Percentiles rank a stretch among this genome's conserved stretches.
phyloP scores from a whole-genome alignment of 2,329 filamentous ascomycete species.

The Elsinoe perseae region DNA sequence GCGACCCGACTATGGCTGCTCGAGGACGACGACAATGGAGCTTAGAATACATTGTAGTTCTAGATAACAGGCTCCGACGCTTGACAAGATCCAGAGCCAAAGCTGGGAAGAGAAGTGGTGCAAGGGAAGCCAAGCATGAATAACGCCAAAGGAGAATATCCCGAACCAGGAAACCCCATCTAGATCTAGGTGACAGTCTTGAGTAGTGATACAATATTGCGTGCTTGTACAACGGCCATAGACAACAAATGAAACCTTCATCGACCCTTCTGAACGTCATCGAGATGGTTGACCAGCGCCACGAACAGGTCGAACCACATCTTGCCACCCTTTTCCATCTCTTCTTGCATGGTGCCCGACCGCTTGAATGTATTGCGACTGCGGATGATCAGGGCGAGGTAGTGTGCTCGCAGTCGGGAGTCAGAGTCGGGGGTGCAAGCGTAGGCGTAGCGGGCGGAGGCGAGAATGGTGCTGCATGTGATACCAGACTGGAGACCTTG shows the following conservation, averaged over 20 bases:
- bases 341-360: slow-evolving; percentile 89
- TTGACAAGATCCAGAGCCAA: slow-evolving; percentile 2
- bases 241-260: no score
- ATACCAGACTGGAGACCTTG: slow-evolving; percentile 82
- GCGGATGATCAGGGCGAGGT: slow-evolving; percentile 84
- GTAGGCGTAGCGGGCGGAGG: slow-evolving; percentile 84
- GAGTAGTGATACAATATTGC: slow-evolving; percentile 10
- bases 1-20: neutral
- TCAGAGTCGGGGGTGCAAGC: slow-evolving; percentile 81
- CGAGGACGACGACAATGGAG: neutral
- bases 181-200: neutral
- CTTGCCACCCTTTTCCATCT: slow-evolving; percentile 82
- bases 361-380: slow-evolving; percentile 83
- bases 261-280: slow-evolving; percentile 29
- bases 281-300: slow-evolving; percentile 84
- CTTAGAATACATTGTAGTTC: slow-evolving; percentile 11
- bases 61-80: neutral
- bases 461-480: slow-evolving; percentile 74
- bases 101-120: neutral
- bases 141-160: neutral
- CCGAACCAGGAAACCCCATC: neutral
- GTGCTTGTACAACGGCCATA: slow-evolving; percentile 24
- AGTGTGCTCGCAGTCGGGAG: slow-evolving; percentile 84
- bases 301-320: slow-evolving; percentile 93
- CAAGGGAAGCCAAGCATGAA: neutral